Conservation (phyloP, 306 rosid genomes). For the Cajanus cajan region DNA sequence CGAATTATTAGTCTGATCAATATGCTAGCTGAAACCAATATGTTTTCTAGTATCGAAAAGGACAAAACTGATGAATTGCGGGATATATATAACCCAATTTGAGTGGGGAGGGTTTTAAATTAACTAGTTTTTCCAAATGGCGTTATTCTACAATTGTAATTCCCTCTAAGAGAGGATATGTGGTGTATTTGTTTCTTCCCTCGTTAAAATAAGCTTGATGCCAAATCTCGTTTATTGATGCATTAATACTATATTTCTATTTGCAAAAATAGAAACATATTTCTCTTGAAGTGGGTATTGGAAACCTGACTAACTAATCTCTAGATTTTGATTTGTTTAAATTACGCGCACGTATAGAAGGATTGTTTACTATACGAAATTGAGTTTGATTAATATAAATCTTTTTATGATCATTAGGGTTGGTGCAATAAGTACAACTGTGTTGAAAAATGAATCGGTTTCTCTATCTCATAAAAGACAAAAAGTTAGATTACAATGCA, state of each 20-base stretch:
- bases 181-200: background rate
- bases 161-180: conserved; percentile 8
- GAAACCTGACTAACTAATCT: background rate
- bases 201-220: background rate
- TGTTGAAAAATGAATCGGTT: background rate
- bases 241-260: background rate
- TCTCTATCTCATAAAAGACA: conserved; percentile 41
- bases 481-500: conserved; percentile 45
- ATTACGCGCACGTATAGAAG: background rate
- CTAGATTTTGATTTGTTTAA: conserved; percentile 11
- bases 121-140: background rate
- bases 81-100: background rate
- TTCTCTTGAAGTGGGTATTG: background rate
- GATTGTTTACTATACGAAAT: background rate
- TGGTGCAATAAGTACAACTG: background rate
- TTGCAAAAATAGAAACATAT: background rate
- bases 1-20: conserved; percentile 1
- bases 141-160: conserved; percentile 25
- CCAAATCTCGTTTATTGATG: background rate
- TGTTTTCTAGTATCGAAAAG: conserved; percentile 14
- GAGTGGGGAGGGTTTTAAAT: background rate
- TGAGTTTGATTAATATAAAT: background rate
- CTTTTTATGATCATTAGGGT: background rate
- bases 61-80: conserved; percentile 31
- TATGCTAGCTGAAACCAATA: conserved; percentile 5